Conservation (phyloP, 257 asterid genomes). For the Handroanthus guayacan region DNA sequence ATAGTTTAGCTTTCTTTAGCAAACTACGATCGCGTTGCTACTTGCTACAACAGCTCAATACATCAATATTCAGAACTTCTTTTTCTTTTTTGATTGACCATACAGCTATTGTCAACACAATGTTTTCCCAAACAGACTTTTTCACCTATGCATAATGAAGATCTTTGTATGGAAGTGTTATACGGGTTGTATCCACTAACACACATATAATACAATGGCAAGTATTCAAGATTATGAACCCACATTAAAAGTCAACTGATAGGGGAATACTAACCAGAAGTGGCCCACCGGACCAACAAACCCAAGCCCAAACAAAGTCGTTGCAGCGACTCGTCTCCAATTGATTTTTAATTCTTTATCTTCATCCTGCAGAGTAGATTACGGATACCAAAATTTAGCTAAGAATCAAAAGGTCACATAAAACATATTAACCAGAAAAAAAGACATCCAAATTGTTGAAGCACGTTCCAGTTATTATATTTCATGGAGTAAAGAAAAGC, state of each 20-base stretch:
- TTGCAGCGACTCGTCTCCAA: conserved; percentile 88
- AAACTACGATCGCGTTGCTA: conserved; percentile 3
- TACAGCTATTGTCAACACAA: conserved; percentile 9
- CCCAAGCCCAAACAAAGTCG: conserved; percentile 84
- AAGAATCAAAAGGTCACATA: conserved; percentile 14
- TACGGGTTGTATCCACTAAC: conserved; percentile 3
- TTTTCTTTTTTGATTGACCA: conserved; percentile 15
- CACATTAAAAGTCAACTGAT: not conserved
- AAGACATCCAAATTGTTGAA: not conserved
- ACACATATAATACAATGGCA: not conserved
- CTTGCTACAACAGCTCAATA: not conserved
- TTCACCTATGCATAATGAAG: conserved; percentile 23
- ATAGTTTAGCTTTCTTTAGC: conserved; percentile 11
- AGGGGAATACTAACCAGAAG: conserved; percentile 69
- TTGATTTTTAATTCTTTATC: conserved; percentile 65
- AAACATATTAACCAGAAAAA: not conserved
- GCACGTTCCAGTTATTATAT: conserved; percentile 16
- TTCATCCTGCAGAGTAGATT: conserved; percentile 52
- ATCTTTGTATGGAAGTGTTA: not conserved
- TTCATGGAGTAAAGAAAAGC: not conserved
- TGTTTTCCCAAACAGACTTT: not conserved
- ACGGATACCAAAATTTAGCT: not conserved
- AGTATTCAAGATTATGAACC: not conserved
- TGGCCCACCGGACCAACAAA: conserved; percentile 96
- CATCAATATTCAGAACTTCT: not conserved